phyloP scores from a whole-genome alignment of 345 rosid species.

The Populus tremula region DNA sequence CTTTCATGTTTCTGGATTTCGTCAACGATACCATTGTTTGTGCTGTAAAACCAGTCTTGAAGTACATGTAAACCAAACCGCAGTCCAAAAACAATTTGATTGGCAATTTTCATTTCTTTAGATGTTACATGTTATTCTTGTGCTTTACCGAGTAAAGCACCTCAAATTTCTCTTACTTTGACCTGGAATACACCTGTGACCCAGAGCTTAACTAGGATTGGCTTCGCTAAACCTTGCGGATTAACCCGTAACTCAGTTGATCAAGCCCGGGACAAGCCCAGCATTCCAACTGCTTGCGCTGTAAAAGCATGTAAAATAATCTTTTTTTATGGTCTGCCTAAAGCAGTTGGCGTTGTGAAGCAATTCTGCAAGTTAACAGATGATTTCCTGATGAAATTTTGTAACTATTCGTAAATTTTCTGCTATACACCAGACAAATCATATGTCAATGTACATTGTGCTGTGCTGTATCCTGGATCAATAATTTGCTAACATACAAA shows the following conservation, averaged over 20 bases:
- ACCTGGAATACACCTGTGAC: too few relatives aligned
- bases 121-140: neutral
- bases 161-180: too few relatives aligned
- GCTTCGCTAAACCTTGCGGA: too few relatives aligned
- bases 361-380: neutral
- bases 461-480: neutral
- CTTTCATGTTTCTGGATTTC: neutral
- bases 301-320: too few relatives aligned
- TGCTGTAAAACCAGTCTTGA: neutral
- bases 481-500: neutral
- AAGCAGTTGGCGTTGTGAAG: too few relatives aligned
- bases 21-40: neutral
- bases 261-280: too few relatives aligned
- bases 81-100: neutral
- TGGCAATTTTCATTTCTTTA: neutral
- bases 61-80: neutral
- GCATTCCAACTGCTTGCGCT: too few relatives aligned
- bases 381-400: too few relatives aligned
- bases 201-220: too few relatives aligned
- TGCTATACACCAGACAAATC: neutral
- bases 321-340: too few relatives aligned
- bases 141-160: neutral
- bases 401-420: neutral
- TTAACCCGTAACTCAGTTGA: too few relatives aligned
- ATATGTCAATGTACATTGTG: neutral